Conservation (phyloP, 2,329 filamentous ascomycete genomes). For the Penicillium sp. region DNA sequence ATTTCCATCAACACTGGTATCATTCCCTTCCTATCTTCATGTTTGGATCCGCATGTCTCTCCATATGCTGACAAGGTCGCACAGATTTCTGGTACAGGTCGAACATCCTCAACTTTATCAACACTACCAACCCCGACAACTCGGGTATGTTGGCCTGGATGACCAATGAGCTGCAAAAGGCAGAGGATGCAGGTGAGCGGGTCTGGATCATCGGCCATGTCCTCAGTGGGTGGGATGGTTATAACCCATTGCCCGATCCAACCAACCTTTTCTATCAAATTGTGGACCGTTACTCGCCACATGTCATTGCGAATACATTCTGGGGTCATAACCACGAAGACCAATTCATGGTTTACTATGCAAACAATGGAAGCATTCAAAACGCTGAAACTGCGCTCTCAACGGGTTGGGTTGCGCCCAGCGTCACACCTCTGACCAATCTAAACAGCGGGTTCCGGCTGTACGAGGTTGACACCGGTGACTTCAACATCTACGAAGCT, state of each 20-base stretch:
- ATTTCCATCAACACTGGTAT: constrained; percentile 55
- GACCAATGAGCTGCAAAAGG: constrained; percentile 54
- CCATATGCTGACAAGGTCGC: neutral
- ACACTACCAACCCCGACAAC: constrained; percentile 53
- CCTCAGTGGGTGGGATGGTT: constrained; percentile 57
- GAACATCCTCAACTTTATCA: constrained; percentile 55
- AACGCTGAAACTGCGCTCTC: constrained; percentile 47
- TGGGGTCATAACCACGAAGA: constrained; percentile 60
- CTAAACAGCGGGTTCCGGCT: constrained; percentile 56
- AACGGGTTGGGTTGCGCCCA: constrained; percentile 55
- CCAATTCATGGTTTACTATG: constrained; percentile 56
- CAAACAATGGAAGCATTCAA: constrained; percentile 52
- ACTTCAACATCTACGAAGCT: constrained; percentile 56
- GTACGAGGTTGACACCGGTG: constrained; percentile 57
- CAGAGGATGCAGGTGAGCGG: constrained; percentile 53
- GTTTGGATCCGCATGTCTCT: constrained; percentile 26
- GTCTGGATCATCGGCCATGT: constrained; percentile 60
- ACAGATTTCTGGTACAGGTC: constrained; percentile 30
- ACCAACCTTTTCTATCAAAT: constrained; percentile 58
- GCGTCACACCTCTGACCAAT: constrained; percentile 56
- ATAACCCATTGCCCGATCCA: constrained; percentile 56
- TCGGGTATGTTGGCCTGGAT: constrained; percentile 53
- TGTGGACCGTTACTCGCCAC: constrained; percentile 55
- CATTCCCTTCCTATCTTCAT: constrained; percentile 24
- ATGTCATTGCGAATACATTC: constrained; percentile 57